phyloP scores from a whole-genome alignment of 1,284 basidiomycete genomes.

The Moesziomyces sp. region DNA sequence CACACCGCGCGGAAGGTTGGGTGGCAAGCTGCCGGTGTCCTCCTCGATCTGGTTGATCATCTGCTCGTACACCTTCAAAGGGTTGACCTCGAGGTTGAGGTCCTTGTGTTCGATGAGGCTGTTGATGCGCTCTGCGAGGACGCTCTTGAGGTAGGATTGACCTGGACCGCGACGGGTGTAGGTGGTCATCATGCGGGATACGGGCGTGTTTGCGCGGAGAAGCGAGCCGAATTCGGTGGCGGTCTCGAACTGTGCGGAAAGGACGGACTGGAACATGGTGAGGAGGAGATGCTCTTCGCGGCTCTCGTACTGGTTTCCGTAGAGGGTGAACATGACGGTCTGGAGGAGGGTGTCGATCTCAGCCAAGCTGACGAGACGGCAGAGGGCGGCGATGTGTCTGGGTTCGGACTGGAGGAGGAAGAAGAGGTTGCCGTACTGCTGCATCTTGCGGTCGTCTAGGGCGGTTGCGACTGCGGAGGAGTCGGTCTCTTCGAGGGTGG shows the following conservation, averaged over 20 bases:
- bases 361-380: slow-evolving; percentile 92
- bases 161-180: slow-evolving; percentile 97
- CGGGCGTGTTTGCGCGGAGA: slow-evolving; percentile 96
- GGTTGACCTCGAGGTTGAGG: slow-evolving; percentile 97
- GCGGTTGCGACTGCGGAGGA: slow-evolving; percentile 68
- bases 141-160: slow-evolving; percentile 95
- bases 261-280: slow-evolving; percentile 97
- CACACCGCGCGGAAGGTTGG: slow-evolving; percentile 89
- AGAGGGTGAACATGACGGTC: slow-evolving; percentile 99
- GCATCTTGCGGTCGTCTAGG: slow-evolving; percentile 88
- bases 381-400: slow-evolving; percentile 92
- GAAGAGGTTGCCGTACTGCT: slow-evolving; percentile 98
- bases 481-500: slow-evolving; percentile 86
- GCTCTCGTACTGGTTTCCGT: slow-evolving; percentile 99
- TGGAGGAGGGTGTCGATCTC: slow-evolving; percentile 99
- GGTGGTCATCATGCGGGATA: slow-evolving; percentile 99
- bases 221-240: slow-evolving; percentile 97
- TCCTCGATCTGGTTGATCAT: slow-evolving; percentile 87
- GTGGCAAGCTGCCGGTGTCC: slow-evolving; percentile 88
- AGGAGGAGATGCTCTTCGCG: slow-evolving; percentile 96
- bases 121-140: slow-evolving; percentile 96
- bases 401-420: slow-evolving; percentile 98
- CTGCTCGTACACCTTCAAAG: slow-evolving; percentile 80
- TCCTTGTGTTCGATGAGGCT: slow-evolving; percentile 98
- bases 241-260: slow-evolving; percentile 97